Conservation (phyloP, 306 rosid genomes). For the Cucumis melo region DNA sequence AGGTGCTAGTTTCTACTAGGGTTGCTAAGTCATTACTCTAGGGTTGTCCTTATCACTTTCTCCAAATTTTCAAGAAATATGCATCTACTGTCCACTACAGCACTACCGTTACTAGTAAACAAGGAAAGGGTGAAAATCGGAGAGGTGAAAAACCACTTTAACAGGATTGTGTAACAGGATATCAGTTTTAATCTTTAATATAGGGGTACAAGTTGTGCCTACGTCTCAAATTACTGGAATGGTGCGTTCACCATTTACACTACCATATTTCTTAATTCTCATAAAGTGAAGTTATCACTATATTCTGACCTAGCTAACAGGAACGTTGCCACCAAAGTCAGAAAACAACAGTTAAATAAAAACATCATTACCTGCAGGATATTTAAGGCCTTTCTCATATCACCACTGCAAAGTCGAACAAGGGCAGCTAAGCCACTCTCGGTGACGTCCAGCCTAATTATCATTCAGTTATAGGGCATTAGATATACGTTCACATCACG, state of each 20-base stretch:
- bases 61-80: not conserved
- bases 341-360: not conserved
- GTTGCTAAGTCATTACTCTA: not conserved
- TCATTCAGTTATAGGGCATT: slow-evolving; percentile 10
- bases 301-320: not conserved
- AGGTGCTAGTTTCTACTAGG: not conserved
- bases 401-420: slow-evolving; percentile 85
- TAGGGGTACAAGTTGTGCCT: not conserved
- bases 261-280: not conserved
- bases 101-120: not conserved
- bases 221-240: not conserved
- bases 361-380: slow-evolving; percentile 59
- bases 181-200: not conserved
- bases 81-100: not conserved
- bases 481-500: not conserved
- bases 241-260: not conserved
- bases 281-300: not conserved
- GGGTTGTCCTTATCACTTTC: not conserved
- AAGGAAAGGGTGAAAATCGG: not conserved
- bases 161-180: not conserved
- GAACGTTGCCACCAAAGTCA: not conserved
- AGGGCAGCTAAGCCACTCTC: slow-evolving; percentile 64
- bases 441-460: slow-evolving; percentile 63
- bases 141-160: not conserved
- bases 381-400: slow-evolving; percentile 89